These are phyloP conservation scores for Lagenidium giganteum DNA, from an alignment of 352 stramenopile genomes.

Conservation along the genomic window DNA sequence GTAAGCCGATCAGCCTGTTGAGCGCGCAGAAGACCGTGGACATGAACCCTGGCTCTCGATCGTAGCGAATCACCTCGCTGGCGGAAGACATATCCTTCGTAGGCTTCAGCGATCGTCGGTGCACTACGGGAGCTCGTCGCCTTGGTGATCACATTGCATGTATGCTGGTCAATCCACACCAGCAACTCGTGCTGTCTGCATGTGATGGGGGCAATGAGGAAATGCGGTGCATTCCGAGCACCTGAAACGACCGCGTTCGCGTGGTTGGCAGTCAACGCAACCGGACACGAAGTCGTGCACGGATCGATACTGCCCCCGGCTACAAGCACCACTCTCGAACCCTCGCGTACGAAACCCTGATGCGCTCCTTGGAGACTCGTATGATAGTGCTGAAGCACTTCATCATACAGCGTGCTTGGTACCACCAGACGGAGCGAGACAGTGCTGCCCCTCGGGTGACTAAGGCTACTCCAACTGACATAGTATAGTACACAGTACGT, in stretches of 20 bases:
- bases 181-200: slow-evolving; percentile 12
- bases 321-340: slow-evolving; percentile 2
- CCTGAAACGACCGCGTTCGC: slow-evolving; percentile 6
- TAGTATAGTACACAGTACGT: too few relatives aligned
- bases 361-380: slow-evolving; percentile 4
- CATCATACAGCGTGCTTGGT: slow-evolving; percentile 2
- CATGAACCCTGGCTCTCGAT: slow-evolving; percentile 16
- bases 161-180: slow-evolving; percentile 1
- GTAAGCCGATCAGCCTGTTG: slow-evolving; percentile 5
- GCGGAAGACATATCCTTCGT: slow-evolving; percentile 11
- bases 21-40: slow-evolving; percentile 12
- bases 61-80: slow-evolving; percentile 12
- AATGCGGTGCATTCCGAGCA: slow-evolving; percentile 13
- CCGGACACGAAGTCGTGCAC: slow-evolving; percentile 2
- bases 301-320: neutral
- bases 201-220: slow-evolving; percentile 3
- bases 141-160: slow-evolving; percentile 4
- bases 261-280: slow-evolving; percentile 12
- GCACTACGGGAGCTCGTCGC: slow-evolving; percentile 1
- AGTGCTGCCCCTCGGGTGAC: too few relatives aligned
- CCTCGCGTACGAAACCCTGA: slow-evolving; percentile 7
- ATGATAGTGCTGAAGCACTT: slow-evolving; percentile 10
- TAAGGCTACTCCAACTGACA: too few relatives aligned
- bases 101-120: slow-evolving; percentile 9
- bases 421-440: too few relatives aligned